Evolutionary conservation across 2,329 filamentous ascomycete species (phyloP).

Genomic region (Fusarium algeriense): DNA sequence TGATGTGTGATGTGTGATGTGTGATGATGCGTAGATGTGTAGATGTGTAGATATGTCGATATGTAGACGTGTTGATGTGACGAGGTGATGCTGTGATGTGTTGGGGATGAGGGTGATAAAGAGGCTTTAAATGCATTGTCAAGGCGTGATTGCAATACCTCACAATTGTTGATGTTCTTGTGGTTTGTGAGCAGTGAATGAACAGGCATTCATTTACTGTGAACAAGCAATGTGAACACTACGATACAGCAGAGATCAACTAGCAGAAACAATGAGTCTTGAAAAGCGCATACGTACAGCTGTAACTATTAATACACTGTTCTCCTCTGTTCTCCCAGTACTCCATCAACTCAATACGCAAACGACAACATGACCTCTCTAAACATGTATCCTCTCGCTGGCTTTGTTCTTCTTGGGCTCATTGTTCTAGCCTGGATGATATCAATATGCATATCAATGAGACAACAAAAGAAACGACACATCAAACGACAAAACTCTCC

Average conservation of each 20-base stretch:
- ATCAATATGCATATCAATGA: background rate
- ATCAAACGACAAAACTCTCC: background rate
- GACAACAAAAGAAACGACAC: background rate
- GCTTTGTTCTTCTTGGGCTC: conserved; percentile 2
- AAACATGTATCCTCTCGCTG: background rate
- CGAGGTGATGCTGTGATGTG: background rate
- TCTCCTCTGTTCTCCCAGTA: background rate
- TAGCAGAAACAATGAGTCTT: background rate
- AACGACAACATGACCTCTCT: background rate
- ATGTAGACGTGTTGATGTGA: too few relatives aligned
- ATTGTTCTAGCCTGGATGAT: conserved; percentile 5
- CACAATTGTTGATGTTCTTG: background rate
- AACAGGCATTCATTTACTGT: background rate
- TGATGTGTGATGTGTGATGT: background rate
- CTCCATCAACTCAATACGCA: background rate
- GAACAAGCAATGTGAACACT: background rate
- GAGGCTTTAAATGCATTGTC: background rate
- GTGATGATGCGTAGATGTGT: background rate
- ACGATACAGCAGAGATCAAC: background rate
- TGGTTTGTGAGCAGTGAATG: background rate
- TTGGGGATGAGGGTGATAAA: background rate
- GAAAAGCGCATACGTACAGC: background rate
- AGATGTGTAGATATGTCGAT: too few relatives aligned
- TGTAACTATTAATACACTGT: background rate
- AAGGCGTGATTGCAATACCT: background rate